Conservation (phyloP, 805 yeast genomes). For the Komagataella mondaviorum region DNA sequence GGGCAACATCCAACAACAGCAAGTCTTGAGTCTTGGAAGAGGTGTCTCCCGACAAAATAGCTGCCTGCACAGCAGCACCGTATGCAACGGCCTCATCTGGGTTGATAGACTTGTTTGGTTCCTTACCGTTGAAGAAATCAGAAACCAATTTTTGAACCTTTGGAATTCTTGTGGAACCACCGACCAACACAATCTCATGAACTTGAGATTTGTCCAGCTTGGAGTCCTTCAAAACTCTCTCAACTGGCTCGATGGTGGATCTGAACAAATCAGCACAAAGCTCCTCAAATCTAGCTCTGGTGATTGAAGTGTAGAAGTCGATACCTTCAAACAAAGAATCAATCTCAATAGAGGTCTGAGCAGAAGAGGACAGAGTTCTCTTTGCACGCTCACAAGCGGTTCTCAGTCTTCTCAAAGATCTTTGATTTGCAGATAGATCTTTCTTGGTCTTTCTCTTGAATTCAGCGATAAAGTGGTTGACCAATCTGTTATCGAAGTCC, state of each 20-base stretch:
- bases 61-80: conserved; percentile 99
- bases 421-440: conserved; percentile 84
- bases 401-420: conserved; percentile 96
- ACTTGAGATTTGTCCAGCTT: conserved; percentile 50
- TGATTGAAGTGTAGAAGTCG: conserved; percentile 91
- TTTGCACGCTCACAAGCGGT: conserved; percentile 98
- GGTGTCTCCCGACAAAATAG: conserved; percentile 90
- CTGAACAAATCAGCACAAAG: conserved; percentile 89
- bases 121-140: conserved; percentile 95
- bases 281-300: conserved; percentile 98
- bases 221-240: conserved; percentile 84
- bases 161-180: conserved; percentile 98
- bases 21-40: conserved; percentile 91
- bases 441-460: conserved; percentile 97
- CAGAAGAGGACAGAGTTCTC: conserved; percentile 94
- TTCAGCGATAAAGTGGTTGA: conserved; percentile 85
- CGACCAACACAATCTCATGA: conserved; percentile 82
- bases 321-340: conserved; percentile 93
- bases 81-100: conserved; percentile 99
- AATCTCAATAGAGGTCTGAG: conserved; percentile 91
- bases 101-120: conserved; percentile 91
- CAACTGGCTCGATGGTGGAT: conserved; percentile 90
- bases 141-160: conserved; percentile 90
- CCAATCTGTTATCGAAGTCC: conserved; percentile 95
- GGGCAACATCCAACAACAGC: conserved; percentile 92